phyloP scores from a whole-genome alignment of 2,329 filamentous ascomycete species.

The Thermomyces lanuginosus region DNA sequence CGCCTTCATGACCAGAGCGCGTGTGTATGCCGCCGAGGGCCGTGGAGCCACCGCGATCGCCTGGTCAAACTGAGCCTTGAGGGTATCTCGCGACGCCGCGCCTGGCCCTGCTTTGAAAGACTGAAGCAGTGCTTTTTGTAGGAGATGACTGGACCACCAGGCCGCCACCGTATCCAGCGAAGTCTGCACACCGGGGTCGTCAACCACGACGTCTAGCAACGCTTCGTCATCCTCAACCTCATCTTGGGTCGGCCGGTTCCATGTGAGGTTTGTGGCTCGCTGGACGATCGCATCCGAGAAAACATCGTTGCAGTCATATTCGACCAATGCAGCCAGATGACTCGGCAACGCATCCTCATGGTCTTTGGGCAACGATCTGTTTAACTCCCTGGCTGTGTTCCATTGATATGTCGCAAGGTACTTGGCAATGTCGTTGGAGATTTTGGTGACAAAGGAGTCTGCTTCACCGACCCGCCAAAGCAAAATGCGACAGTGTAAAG shows the following conservation, averaged over 20 bases:
- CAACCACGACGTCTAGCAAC: conserved; percentile 66
- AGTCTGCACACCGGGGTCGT: conserved; percentile 69
- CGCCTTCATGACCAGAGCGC: conserved; percentile 43
- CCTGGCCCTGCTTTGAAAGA: conserved; percentile 41
- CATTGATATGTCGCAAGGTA: conserved; percentile 62
- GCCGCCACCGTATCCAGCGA: conserved; percentile 80
- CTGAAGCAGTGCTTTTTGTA: conserved; percentile 52
- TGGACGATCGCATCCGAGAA: conserved; percentile 63
- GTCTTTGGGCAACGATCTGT: conserved; percentile 30
- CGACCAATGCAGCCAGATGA: conserved; percentile 58
- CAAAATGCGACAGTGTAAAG: conserved; percentile 76
- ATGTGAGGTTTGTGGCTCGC: conserved; percentile 75
- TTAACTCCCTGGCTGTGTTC: conserved; percentile 58
- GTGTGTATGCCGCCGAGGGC: conserved; percentile 52
- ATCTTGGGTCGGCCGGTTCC: conserved; percentile 61
- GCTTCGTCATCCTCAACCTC: conserved; percentile 47
- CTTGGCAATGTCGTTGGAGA: conserved; percentile 53
- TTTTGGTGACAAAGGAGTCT: conserved; percentile 45
- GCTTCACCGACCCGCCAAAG: conserved; percentile 61
- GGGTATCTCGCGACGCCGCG: conserved; percentile 23
- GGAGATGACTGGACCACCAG: conserved; percentile 65
- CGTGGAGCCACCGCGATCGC: conserved; percentile 61
- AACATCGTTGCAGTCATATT: conserved; percentile 67
- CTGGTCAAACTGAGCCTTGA: conserved; percentile 44
- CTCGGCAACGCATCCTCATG: conserved; percentile 54